Evolutionary conservation across 768 basidiomycete genomes (phyloP).

Genomic region (Macrolepiota fuliginosa): DNA sequence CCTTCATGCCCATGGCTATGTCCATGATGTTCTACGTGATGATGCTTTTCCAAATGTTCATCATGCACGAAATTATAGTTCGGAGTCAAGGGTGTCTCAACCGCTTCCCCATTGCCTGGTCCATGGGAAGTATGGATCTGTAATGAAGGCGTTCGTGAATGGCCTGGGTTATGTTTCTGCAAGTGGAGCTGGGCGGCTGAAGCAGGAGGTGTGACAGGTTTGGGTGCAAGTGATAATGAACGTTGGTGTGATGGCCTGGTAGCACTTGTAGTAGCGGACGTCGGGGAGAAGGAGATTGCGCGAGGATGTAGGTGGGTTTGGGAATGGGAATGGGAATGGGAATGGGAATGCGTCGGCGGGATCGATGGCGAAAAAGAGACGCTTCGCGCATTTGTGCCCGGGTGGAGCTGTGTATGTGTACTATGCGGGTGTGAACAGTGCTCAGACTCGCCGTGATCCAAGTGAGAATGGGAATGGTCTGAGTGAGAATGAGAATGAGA

Average conservation of each 20-base stretch:
- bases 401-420: not conserved
- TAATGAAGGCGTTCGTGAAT: slow-evolving; percentile 23
- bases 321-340: slow-evolving; percentile 18
- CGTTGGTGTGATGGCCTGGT: slow-evolving; percentile 19
- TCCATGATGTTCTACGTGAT: not conserved
- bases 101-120: slow-evolving; percentile 23
- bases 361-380: slow-evolving; percentile 23
- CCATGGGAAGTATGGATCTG: slow-evolving; percentile 28
- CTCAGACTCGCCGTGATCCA: slow-evolving; percentile 20
- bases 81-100: slow-evolving; percentile 61
- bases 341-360: slow-evolving; percentile 27
- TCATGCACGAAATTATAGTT: slow-evolving; percentile 55
- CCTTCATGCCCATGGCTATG: slow-evolving; percentile 53
- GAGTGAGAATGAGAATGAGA: slow-evolving; percentile 27
- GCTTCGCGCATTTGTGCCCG: slow-evolving; percentile 5
- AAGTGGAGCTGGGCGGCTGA: slow-evolving; percentile 9
- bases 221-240: slow-evolving; percentile 18
- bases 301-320: slow-evolving; percentile 2
- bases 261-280: slow-evolving; percentile 5
- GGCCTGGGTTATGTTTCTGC: slow-evolving; percentile 14
- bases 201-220: slow-evolving; percentile 10
- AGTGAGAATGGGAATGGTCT: slow-evolving; percentile 21
- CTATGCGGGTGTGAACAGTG: slow-evolving; percentile 23
- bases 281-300: not conserved
- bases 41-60: slow-evolving; percentile 40